Base-by-base conservation (phyloP, 352 stramenopile species). In the Aphanomyces euteiches region DNA sequence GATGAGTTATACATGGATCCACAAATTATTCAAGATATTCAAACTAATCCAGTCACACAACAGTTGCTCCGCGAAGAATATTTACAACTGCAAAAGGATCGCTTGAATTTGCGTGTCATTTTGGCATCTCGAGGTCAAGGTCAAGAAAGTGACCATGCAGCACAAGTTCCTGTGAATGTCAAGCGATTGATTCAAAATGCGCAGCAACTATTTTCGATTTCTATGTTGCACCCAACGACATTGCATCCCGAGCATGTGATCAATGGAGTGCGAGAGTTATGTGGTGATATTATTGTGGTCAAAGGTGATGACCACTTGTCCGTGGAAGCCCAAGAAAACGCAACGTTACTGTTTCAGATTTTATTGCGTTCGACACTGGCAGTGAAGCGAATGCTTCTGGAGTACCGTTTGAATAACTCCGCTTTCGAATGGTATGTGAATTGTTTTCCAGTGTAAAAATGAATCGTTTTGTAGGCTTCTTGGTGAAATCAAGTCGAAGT, bases 291-390 rank as follows among this genome's bases (percentile, higher is more conserved):
- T 48, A 90, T 99, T 56, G 96, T 99, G 36, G 96, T 99, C 36
- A 78, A 86, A 39, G 97, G 97, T 43, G 89, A 98, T 48, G 96
- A 99, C 69, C 76, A 81, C 34, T 77, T 99, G 36, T 98, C 89
- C 82, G 82, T 95, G 53, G 96, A 99, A 84, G 97, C 97, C 1
- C 96, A 99, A 78, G 85, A 92, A 69, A 99, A 99, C 74, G 97
- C 97, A 36, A 99, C 97, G 3, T 81, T 98, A 21, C 90, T 99
- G 73, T 99, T 99, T 84, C 85, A 98, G 72, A 99, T 99, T 75
- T 77, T 99, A 57, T 80, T 99, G 50, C 89, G 97, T 8, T 98
- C 91, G 66, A 94, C 95, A 43, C 80, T 99, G 53, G 90, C 96
- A 15, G 96, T 83, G n/a, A 99, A 99, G 78, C 89, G 90, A 60